Percentiles rank a stretch among this genome's conserved stretches.
phyloP scores from a whole-genome alignment of 352 stramenopile genomes.

The Globisporangium takayamanum region DNA sequence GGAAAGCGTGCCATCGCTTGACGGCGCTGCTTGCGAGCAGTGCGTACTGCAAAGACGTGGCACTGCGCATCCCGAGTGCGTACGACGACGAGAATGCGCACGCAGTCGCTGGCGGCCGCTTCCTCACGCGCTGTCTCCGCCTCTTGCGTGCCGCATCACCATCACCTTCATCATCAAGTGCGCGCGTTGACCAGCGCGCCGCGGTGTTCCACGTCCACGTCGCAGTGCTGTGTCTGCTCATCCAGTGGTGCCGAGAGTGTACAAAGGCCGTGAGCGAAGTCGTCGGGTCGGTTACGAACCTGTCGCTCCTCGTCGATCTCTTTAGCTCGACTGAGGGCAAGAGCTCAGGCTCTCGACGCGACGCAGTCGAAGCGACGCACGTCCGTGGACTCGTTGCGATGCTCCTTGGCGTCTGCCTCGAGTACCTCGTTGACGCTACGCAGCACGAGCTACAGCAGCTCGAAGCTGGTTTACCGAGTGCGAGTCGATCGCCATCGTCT shows the following conservation, averaged over 20 bases:
- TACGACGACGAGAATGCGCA: slow-evolving; percentile 39
- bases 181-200: slow-evolving; percentile 4
- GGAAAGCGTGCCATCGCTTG: slow-evolving; percentile 69
- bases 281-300: slow-evolving; percentile 44
- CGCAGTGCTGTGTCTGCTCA: slow-evolving; percentile 41
- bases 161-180: neutral
- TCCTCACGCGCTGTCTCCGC: slow-evolving; percentile 55
- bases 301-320: slow-evolving; percentile 44
- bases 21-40: slow-evolving; percentile 37
- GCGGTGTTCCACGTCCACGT: slow-evolving; percentile 52
- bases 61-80: slow-evolving; percentile 48
- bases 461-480: neutral
- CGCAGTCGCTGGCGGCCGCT: slow-evolving; percentile 45
- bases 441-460: slow-evolving; percentile 7
- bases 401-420: slow-evolving; percentile 50
- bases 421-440: slow-evolving; percentile 30
- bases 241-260: slow-evolving; percentile 54
- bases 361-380: slow-evolving; percentile 22
- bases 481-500: neutral
- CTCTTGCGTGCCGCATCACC: slow-evolving; percentile 19
- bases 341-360: slow-evolving; percentile 6
- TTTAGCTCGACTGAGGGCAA: slow-evolving; percentile 12
- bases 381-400: slow-evolving; percentile 39
- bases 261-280: slow-evolving; percentile 53
- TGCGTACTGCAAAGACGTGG: slow-evolving; percentile 60